Conservation (phyloP, 495 filamentous ascomycete genomes). For the Apiosordaria backusii region DNA sequence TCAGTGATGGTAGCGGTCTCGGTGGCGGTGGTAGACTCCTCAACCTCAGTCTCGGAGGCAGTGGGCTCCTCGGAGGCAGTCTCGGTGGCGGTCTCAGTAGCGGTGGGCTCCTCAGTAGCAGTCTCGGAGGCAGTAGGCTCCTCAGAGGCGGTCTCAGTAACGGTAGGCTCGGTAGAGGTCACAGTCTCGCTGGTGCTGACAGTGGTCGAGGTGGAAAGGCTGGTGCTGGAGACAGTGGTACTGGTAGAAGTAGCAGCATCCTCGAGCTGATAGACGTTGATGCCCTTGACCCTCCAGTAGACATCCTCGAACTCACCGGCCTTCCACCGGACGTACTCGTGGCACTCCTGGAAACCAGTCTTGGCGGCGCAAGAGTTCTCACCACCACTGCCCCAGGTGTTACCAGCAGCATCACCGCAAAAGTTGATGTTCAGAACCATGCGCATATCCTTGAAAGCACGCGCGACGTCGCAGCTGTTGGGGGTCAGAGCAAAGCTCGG, state of each 20-base stretch:
- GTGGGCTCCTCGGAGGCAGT: not conserved
- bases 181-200: constrained; percentile 33
- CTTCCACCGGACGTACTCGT: constrained; percentile 56
- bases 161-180: constrained; percentile 11
- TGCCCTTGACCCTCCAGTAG: constrained; percentile 55
- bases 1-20: constrained; percentile 5
- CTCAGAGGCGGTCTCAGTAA: constrained; percentile 15
- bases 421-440: constrained; percentile 50
- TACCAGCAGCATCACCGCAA: constrained; percentile 45
- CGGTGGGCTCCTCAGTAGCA: constrained; percentile 15
- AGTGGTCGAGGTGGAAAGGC: constrained; percentile 43
- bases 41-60: not conserved
- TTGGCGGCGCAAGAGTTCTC: constrained; percentile 19
- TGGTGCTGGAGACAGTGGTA: constrained; percentile 9
- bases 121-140: constrained; percentile 5
- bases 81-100: not conserved
- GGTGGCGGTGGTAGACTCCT: not conserved
- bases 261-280: constrained; percentile 48
- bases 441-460: constrained; percentile 44
- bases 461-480: constrained; percentile 42
- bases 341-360: constrained; percentile 41
- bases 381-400: constrained; percentile 24
- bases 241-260: constrained; percentile 38
- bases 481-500: constrained; percentile 54
- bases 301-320: constrained; percentile 52